Evolutionary conservation across 176 grass and related monocot genomes (phyloP).

Genomic region (Ensete glaucum): DNA sequence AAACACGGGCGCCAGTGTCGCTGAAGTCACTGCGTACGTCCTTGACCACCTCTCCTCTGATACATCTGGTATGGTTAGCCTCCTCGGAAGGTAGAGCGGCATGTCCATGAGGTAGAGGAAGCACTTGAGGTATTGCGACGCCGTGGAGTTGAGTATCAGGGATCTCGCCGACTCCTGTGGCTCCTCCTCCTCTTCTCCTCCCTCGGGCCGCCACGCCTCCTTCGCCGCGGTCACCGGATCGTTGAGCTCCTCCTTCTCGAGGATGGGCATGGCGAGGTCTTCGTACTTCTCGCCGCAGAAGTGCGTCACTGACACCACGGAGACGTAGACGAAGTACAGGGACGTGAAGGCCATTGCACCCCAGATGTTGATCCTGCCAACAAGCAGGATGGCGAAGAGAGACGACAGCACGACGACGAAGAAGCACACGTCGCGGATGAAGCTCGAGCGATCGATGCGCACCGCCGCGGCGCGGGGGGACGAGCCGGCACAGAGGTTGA

Average conservation of each 20-base stretch:
- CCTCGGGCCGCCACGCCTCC: background rate
- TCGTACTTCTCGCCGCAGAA: conserved; percentile 39
- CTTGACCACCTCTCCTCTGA: conserved; percentile 47
- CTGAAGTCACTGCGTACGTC: conserved; percentile 38
- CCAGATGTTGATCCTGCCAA: conserved; percentile 57
- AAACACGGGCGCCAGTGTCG: conserved; percentile 42
- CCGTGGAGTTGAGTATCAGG: background rate
- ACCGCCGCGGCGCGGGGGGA: background rate
- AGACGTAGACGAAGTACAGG: conserved; percentile 58
- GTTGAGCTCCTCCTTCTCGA: conserved; percentile 22
- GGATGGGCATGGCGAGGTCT: conserved; percentile 34
- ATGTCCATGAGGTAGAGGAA: conserved; percentile 28
- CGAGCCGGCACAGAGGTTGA: conserved; percentile 32
- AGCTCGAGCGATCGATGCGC: conserved; percentile 44
- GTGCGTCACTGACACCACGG: conserved; percentile 58
- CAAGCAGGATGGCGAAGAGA: conserved; percentile 40
- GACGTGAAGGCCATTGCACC: conserved; percentile 56
- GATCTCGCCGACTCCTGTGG: background rate
- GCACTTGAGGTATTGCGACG: conserved; percentile 2
- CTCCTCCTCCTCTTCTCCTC: background rate
- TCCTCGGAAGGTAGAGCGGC: conserved; percentile 70
- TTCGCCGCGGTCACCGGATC: background rate
- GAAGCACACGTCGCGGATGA: conserved; percentile 70
- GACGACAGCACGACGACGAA: conserved; percentile 61
- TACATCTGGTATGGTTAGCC: conserved; percentile 78